Conservation (phyloP, 495 filamentous ascomycete genomes). For the Aspergillus nanangensis region DNA sequence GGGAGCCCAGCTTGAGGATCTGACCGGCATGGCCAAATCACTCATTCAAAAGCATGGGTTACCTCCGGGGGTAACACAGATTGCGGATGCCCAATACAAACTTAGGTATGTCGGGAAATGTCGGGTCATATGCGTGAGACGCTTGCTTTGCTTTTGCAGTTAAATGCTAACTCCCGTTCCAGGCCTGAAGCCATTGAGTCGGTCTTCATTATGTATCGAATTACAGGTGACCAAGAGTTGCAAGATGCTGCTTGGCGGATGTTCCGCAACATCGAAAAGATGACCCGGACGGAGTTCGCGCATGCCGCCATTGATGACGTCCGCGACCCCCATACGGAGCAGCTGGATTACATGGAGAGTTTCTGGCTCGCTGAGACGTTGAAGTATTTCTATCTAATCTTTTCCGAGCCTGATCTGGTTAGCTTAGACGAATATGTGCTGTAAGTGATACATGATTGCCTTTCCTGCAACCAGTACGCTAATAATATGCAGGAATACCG, state of each 20-base stretch:
- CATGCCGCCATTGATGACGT: conserved; percentile 60
- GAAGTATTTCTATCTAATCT: conserved; percentile 93
- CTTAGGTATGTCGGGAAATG: conserved; percentile 52
- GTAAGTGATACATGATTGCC: conserved; percentile 23
- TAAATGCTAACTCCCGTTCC: conserved; percentile 4
- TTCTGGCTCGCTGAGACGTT: conserved; percentile 73
- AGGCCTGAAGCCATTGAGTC: conserved; percentile 69
- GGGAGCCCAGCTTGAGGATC: conserved; percentile 15
- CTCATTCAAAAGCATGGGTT: conserved; percentile 44
- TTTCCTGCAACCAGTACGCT: conserved; percentile 4
- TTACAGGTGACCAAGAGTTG: conserved; percentile 64
- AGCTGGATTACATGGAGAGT: conserved; percentile 51
- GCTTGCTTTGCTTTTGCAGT: no score
- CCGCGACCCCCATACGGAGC: conserved; percentile 23
- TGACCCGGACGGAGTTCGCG: conserved; percentile 54
- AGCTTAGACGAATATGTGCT: conserved; percentile 69
- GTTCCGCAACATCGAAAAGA: conserved; percentile 60
- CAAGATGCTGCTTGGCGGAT: conserved; percentile 73
- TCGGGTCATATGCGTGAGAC: no score
- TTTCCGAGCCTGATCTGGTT: conserved; percentile 62
- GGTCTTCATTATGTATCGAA: conserved; percentile 70
- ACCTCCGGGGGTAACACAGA: conserved; percentile 53
- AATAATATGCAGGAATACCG: conserved; percentile 75
- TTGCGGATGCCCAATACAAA: conserved; percentile 60
- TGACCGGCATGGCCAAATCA: conserved; percentile 30